Evolutionary conservation across 139 green algal species (phyloP).

Genomic region (Penium margaritaceum): DNA sequence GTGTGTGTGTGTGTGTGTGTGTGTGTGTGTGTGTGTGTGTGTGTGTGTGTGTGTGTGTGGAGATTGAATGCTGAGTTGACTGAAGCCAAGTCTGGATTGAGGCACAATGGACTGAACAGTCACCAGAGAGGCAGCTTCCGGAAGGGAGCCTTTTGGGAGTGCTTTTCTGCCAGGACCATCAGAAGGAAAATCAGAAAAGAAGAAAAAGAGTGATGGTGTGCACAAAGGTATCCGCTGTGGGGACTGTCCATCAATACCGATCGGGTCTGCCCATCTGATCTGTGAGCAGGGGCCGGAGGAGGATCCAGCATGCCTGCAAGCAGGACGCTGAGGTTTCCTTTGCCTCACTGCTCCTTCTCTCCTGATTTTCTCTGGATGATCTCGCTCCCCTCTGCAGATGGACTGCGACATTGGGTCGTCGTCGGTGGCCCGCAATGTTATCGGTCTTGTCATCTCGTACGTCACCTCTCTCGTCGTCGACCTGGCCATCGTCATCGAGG

Average conservation of each 20-base stretch:
- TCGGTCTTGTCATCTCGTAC: constrained; percentile 38
- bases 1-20: neutral
- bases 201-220: neutral
- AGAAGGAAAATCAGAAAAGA: too few relatives aligned
- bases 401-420: constrained; percentile 39
- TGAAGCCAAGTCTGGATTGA: too few relatives aligned
- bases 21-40: constrained; percentile 4
- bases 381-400: constrained; percentile 17
- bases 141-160: too few relatives aligned
- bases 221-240: neutral
- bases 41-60: too few relatives aligned
- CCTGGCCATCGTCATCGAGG: constrained; percentile 30
- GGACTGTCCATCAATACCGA: too few relatives aligned
- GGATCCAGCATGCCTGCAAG: too few relatives aligned
- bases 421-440: constrained; percentile 24
- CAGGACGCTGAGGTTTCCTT: neutral
- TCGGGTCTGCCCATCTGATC: too few relatives aligned
- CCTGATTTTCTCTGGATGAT: neutral
- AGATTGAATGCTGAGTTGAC: too few relatives aligned
- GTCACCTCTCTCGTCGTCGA: constrained; percentile 24
- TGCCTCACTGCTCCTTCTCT: neutral
- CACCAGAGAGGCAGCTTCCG: too few relatives aligned
- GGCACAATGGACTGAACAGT: too few relatives aligned
- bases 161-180: too few relatives aligned
- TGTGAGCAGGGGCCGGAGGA: too few relatives aligned